These are phyloP conservation scores for Ustilago cynodontis DNA, from an alignment of 1,284 basidiomycete genomes.

Conservation along the genomic window DNA sequence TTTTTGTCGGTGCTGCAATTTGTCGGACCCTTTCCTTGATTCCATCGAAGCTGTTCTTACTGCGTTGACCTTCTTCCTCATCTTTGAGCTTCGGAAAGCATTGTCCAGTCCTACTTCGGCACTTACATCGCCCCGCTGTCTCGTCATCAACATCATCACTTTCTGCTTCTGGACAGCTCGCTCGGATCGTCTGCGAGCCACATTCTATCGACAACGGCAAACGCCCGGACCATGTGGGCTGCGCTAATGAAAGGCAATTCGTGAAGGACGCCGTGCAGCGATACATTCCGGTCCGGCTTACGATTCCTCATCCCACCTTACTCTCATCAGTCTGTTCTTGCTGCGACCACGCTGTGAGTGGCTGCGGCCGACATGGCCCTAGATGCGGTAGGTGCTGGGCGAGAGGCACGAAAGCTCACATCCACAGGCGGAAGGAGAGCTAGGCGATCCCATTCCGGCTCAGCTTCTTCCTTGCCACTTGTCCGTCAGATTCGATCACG, in stretches of 20 bases:
- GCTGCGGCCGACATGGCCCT: conserved; percentile 30
- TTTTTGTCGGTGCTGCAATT: not conserved
- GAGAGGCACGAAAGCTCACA: conserved; percentile 15
- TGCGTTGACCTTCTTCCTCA: too few relatives aligned
- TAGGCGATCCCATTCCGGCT: conserved; percentile 31
- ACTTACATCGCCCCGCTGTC: too few relatives aligned
- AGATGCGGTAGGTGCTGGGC: conserved; percentile 12
- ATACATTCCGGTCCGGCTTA: not conserved
- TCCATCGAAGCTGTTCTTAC: not conserved
- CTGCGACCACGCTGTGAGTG: conserved; percentile 12
- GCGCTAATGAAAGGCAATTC: conserved; percentile 5
- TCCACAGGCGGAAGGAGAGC: conserved; percentile 19
- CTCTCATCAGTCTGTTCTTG: not conserved
- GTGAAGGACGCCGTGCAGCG: conserved; percentile 3
- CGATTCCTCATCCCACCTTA: not conserved
- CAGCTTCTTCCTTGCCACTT: conserved; percentile 33
- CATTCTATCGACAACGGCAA: not conserved
- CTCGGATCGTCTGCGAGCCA: not conserved
- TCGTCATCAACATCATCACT: not conserved
- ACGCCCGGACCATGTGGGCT: conserved; percentile 13
- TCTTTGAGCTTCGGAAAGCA: not conserved
- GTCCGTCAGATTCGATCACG: conserved; percentile 31
- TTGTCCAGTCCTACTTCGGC: not conserved
- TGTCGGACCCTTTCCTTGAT: conserved; percentile 14
- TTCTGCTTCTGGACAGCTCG: not conserved